Evolutionary conservation across 1,139 yeast genomes (phyloP), one percentile per base, ranked within the genome.

Genomic region (Pichia sp.): DNA sequence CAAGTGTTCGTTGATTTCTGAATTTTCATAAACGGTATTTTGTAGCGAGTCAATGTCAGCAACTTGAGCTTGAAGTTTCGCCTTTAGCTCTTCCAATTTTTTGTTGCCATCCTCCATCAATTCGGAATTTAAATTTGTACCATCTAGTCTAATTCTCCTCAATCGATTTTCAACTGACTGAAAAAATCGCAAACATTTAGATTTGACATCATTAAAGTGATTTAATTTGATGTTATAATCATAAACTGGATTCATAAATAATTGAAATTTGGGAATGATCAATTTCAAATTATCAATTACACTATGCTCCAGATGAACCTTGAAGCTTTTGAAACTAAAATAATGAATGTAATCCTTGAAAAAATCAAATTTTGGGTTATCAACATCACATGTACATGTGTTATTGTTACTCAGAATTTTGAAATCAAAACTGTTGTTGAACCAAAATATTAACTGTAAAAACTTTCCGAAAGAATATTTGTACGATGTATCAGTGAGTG

Each of bases 391-490:
- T 33, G 67, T 63, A 43, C 95, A 87, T 11, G 33, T 42, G 29
- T 47, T 45, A 33, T 37, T 44, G 26, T 34, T 34, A 27, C 40
- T 40, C 37, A 43, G 33, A 32, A 40, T 37, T 40, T 49, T 38
- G 16, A 49, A 39, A 32, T 42, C 46, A 37, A 44, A 37, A 6
- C 46, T 38, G 7, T 35, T 43, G 32, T 50, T 49, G 37, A 44
- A 49, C 84, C 95, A 88, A 59, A 88, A 90, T 37, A 84, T 71
- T 29, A 90, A 66, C 64, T 94, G 97, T 39, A 94, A 69, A 58
- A 85, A 94, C 59, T 92, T 94, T 0, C 98, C 98, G 61, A 94
- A 80, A 0, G 97, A 90, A 52, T 82, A 81, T 57, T 83, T 87
- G 81, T 95, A 90, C 0, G 97, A 81, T 31, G 82, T 83, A 44